Percentiles rank a stretch among this genome's conserved stretches.
Evolutionary conservation across 2,329 filamentous ascomycete species (phyloP).

Genomic region (Stromatinia cepivora): DNA sequence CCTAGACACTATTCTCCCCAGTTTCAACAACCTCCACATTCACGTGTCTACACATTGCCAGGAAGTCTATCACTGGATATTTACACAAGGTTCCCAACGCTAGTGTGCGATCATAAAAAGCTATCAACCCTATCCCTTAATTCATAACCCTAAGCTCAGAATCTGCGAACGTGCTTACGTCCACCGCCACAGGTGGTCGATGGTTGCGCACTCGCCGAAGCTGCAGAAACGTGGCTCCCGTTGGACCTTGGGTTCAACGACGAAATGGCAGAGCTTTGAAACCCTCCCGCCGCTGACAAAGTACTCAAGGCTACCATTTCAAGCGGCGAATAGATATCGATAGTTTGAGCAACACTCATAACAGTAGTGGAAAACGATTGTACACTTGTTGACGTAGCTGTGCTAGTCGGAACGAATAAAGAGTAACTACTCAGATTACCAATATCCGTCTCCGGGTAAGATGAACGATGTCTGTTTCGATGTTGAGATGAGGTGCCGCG

Average conservation of each 20-base stretch:
- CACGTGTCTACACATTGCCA: neutral
- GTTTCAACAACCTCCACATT: neutral
- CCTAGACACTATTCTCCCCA: neutral
- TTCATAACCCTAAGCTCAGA: neutral
- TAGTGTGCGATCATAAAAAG: neutral
- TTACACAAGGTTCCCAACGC: neutral
- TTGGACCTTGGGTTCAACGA: neutral
- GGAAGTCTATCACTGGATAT: neutral
- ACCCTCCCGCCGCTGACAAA: neutral
- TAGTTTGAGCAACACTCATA: neutral
- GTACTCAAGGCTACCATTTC: neutral
- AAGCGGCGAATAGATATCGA: neutral
- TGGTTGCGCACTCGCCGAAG: neutral
- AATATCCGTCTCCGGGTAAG: neutral
- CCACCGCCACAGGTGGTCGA: neutral
- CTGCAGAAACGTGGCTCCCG: neutral
- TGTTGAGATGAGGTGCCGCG: neutral
- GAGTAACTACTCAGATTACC: neutral
- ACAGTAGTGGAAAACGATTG: neutral
- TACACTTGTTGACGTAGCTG: neutral
- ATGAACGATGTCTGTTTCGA: neutral
- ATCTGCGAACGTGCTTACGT: neutral
- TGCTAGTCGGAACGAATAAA: neutral
- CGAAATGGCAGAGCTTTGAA: neutral
- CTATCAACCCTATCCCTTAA: neutral